A percentile compares a stretch with the other conserved stretches of the same genome.
Evolutionary conservation across 192 early-diverging fungal species (phyloP).

Genomic region (Tieghemiomyces parasiticus): DNA sequence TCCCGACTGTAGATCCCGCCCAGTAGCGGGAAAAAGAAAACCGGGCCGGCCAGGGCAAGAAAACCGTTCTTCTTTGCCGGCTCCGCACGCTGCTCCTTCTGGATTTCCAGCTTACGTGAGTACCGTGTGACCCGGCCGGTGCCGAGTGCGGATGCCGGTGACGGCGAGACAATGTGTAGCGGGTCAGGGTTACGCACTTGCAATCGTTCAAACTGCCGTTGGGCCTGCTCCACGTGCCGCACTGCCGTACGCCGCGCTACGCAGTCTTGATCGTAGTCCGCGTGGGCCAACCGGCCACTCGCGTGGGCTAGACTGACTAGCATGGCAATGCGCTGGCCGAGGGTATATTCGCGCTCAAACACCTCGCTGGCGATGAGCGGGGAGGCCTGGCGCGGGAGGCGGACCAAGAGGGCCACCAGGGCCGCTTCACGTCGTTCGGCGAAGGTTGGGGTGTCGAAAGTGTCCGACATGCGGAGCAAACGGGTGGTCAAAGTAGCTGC

Average conservation of each 20-base stretch:
- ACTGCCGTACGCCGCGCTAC: background rate
- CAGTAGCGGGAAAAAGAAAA: constrained; percentile 3
- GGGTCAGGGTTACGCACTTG: background rate
- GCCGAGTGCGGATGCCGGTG: background rate
- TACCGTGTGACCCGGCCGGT: background rate
- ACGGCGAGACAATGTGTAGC: background rate
- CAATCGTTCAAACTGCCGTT: background rate
- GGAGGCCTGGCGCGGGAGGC: background rate
- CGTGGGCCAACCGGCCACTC: background rate
- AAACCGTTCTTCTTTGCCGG: background rate
- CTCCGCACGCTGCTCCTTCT: background rate
- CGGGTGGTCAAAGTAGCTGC: background rate
- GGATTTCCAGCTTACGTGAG: background rate
- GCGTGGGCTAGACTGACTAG: background rate
- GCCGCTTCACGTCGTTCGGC: background rate
- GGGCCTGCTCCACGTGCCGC: background rate
- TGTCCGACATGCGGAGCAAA: background rate
- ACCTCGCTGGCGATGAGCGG: background rate
- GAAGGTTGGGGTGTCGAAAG: background rate
- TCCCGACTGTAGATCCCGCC: constrained; percentile 5
- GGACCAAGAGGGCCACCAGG: background rate
- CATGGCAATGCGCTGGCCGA: constrained; percentile 4
- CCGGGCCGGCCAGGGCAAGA: background rate
- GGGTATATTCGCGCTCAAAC: constrained; percentile 2
- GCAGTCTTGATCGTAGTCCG: background rate